Evolutionary conservation across 768 basidiomycete genomes (phyloP), one percentile per base, ranked within the genome.

Genomic region (Phylloporus scabripes): DNA sequence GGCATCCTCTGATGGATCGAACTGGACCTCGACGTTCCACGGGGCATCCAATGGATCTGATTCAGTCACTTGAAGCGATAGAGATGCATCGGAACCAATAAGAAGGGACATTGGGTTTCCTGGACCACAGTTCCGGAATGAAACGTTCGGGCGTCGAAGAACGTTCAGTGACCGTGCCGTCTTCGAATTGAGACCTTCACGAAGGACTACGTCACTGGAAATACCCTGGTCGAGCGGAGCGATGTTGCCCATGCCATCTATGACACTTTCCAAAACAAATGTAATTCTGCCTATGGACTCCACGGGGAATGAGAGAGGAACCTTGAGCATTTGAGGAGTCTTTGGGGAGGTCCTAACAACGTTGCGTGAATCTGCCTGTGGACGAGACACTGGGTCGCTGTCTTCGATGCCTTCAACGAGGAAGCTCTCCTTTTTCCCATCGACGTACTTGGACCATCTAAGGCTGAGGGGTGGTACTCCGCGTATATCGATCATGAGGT

Each of bases 361-460:
- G n/a, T 59, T 57, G 14, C 53, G 63, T 10, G 57, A 40, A 45
- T 65, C 59, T 17, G 58, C 50, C 5, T 61, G 52, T 15, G 62
- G 52, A 20, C 59, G 69, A 31, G 69, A 55, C 29, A 63, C 65
- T 21, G 72, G 65, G 39, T 74, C 72, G 20, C 75, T 74, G 33
- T 76, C 78, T 63, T 90, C 85, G 42, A 94, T 89, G 8, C 92
- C 91, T 59, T 93, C 91, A 2, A 92, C 88, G 34, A 86, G 69
- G 53, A 87, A 87, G 39, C 78, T 73, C 60, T 93, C 88, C 47
- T 75, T 73, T 52, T 75, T 73, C 10, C 81, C 82, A 48, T 82
- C 83, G 37, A 83, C 70, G 20, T 83, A 80, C 53, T 82, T 81
- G 58, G 80, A 75, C 89, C 89, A 92, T 37, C 80, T 77, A 37